Conservation (phyloP, 257 asterid species). For the Avicennia marina region DNA sequence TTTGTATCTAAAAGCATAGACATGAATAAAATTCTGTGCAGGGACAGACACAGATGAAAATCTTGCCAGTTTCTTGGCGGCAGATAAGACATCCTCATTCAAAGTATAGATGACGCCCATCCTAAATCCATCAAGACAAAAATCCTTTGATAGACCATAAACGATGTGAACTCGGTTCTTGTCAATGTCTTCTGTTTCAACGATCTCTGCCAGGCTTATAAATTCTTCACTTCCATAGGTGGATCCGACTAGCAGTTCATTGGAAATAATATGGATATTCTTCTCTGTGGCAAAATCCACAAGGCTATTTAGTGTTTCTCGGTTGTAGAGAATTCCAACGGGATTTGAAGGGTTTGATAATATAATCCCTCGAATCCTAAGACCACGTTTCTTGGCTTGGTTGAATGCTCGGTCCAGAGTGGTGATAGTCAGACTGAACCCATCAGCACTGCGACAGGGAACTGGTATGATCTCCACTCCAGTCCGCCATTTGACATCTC, state of each 20-base stretch:
- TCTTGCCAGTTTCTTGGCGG: no score
- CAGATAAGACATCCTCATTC: no score
- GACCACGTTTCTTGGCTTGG: slow-evolving; percentile 65
- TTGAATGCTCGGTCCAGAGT: slow-evolving; percentile 57
- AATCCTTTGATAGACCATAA: no score
- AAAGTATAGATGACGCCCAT: no score
- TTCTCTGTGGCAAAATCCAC: slow-evolving; percentile 59
- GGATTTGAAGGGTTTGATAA: slow-evolving; percentile 65
- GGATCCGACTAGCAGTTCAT: slow-evolving; percentile 41
- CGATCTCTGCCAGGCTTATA: no score
- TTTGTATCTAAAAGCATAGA: no score
- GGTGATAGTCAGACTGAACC: slow-evolving; percentile 42
- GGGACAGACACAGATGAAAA: no score
- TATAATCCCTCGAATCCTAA: slow-evolving; percentile 55
- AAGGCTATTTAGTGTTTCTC: slow-evolving; percentile 43
- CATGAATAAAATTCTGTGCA: no score
- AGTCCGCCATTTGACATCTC: slow-evolving; percentile 59
- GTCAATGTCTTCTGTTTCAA: no score
- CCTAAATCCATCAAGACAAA: no score
- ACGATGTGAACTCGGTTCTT: no score
- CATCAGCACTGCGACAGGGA: slow-evolving; percentile 69
- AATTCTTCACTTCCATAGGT: no score
- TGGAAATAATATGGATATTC: slow-evolving; percentile 56
- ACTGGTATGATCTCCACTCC: slow-evolving; percentile 62
- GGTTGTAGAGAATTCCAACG: slow-evolving; percentile 42